phyloP scores from a whole-genome alignment of 2,329 filamentous ascomycete genomes.

The Diaporthe sp. region DNA sequence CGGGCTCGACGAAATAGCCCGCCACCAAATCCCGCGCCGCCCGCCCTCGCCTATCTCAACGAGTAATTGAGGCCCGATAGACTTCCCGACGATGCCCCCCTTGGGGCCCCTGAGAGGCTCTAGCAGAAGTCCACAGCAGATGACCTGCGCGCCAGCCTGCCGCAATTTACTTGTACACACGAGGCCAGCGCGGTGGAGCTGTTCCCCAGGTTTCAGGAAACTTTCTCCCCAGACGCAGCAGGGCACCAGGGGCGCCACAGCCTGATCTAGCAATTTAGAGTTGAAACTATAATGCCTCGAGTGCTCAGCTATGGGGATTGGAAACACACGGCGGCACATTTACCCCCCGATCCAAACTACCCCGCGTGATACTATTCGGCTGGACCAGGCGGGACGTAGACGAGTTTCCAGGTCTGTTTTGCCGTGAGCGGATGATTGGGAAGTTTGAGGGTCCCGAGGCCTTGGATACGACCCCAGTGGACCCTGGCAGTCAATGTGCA shows the following conservation, averaged over 20 bases:
- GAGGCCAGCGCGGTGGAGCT: neutral
- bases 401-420: neutral
- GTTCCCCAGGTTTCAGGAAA: slow-evolving; percentile 31
- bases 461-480: slow-evolving; percentile 19
- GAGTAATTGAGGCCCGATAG: slow-evolving; percentile 21
- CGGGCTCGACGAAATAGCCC: slow-evolving; percentile 3
- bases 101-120: neutral
- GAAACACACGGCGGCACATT: slow-evolving; percentile 33
- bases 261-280: slow-evolving; percentile 15
- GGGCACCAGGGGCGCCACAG: neutral
- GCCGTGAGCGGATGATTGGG: slow-evolving; percentile 18
- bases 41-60: neutral
- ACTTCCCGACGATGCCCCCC: slow-evolving; percentile 11
- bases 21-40: neutral
- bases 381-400: neutral
- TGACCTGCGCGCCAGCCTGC: neutral
- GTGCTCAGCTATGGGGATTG: slow-evolving; percentile 4
- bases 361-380: slow-evolving; percentile 20
- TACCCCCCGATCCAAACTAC: slow-evolving; percentile 24
- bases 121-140: neutral
- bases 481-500: slow-evolving; percentile 11
- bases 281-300: slow-evolving; percentile 24
- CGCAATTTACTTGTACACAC: neutral
- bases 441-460: neutral
- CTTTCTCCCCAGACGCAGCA: slow-evolving; percentile 25